Conservation (phyloP, 2,329 filamentous ascomycete species). For the Botrytis deweyae region DNA sequence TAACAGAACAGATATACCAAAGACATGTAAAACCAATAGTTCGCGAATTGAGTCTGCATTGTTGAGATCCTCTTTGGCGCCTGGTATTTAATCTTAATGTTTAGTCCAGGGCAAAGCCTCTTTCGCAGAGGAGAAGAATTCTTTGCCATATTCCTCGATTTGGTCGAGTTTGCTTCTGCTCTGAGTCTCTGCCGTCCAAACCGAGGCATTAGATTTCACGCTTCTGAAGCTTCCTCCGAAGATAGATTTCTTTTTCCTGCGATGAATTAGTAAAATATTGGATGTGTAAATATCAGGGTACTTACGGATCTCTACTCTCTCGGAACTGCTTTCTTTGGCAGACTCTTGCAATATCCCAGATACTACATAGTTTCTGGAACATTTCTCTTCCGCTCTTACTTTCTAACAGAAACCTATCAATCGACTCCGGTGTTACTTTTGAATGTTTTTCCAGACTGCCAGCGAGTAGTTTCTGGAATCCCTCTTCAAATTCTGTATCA, state of each 20-base stretch:
- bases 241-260: background rate
- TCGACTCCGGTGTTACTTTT: background rate
- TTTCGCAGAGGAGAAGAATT: background rate
- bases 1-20: background rate
- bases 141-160: conserved; percentile 14
- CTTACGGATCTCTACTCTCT: conserved; percentile 6
- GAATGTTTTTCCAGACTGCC: background rate
- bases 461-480: background rate
- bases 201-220: background rate
- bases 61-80: rapidly evolving
- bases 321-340: background rate
- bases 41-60: background rate
- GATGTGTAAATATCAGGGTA: background rate
- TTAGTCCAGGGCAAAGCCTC: conserved; percentile 2
- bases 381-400: background rate
- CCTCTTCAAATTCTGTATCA: background rate
- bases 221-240: background rate
- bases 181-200: background rate
- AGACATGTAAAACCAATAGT: background rate
- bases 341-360: background rate
- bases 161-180: background rate
- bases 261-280: background rate
- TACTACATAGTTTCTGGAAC: background rate
- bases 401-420: background rate
- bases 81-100: background rate